phyloP scores from a whole-genome alignment of 2,329 filamentous ascomycete genomes.

The Clathrospora elynae region DNA sequence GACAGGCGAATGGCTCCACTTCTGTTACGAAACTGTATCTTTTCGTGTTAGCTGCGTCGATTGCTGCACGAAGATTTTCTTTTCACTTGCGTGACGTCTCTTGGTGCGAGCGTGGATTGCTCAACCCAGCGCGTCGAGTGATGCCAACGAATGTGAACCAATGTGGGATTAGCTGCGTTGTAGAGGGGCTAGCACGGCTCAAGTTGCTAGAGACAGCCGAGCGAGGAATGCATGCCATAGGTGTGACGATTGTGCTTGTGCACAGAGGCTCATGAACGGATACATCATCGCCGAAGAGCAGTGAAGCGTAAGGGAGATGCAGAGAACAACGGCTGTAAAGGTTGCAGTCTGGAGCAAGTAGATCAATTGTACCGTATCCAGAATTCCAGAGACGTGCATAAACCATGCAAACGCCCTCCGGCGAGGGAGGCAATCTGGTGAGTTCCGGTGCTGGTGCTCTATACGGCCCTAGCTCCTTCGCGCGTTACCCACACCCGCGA shows the following conservation, averaged over 20 bases:
- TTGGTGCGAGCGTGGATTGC: slow-evolving; percentile 16
- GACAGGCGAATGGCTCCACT: slow-evolving; percentile 32
- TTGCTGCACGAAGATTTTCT: slow-evolving; percentile 35
- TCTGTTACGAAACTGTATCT: slow-evolving; percentile 16
- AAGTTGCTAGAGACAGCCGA: slow-evolving; percentile 36
- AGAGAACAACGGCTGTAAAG: slow-evolving; percentile 3
- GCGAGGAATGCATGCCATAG: slow-evolving; percentile 36
- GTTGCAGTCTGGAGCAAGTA: neutral
- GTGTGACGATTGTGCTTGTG: slow-evolving; percentile 36
- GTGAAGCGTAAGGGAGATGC: slow-evolving; percentile 8
- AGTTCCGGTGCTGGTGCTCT: slow-evolving; percentile 25
- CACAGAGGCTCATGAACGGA: slow-evolving; percentile 31
- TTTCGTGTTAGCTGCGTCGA: slow-evolving; percentile 25
- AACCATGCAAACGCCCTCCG: slow-evolving; percentile 7
- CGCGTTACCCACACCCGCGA: slow-evolving; percentile 27
- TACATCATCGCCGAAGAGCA: slow-evolving; percentile 18
- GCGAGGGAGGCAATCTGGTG: slow-evolving; percentile 24
- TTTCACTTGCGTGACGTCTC: slow-evolving; percentile 33
- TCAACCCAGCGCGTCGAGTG: slow-evolving; percentile 26
- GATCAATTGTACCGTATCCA: slow-evolving; percentile 4
- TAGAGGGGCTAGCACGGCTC: slow-evolving; percentile 44
- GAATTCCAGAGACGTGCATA: slow-evolving; percentile 1
- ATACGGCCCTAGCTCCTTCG: slow-evolving; percentile 31
- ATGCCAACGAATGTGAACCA: slow-evolving; percentile 32
- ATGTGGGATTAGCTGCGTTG: slow-evolving; percentile 33